Base-by-base conservation (phyloP, 148 eudicot genomes). In the Dysphania ambrosioides region DNA sequence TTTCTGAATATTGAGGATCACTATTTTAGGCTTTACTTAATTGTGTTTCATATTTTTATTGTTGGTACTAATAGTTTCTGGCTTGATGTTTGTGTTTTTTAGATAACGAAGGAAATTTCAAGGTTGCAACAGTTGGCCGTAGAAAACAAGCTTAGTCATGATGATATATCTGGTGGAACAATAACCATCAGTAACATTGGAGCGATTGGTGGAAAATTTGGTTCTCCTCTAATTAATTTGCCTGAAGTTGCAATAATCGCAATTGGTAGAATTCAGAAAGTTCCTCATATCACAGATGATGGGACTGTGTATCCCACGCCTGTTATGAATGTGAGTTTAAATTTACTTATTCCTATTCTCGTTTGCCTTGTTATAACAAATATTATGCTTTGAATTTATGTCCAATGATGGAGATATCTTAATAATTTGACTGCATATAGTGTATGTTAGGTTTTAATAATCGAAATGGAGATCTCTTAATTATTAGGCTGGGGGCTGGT, bases 161-260 rank as follows among this genome's bases (percentile, higher is more conserved):
- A 86, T 59, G 98, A 95, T 80, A 68, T 95, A 73, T 81, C 93
- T 66, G 88, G 90, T 66, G 98, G 98, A 82, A 92, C 97, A 12
- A 92, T 95, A 79, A 95, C 98, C 26, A 32, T 95, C 70, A 92
- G 98, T 84, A 95, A 95, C 69, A 95, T 95, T 58, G 98, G 97
- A 67, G 87, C 96, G 44, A 94, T 94, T 68, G 98, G 97, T 80
- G 98, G 98, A 65, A 92, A 92, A 76, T 87, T 92, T 68, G 98
- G 97, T 76, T 90, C 97, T 55, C 97, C 98, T 1, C 93, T 95
- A 24, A 76, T 95, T 59, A 95, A 89, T 81, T 64, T 83, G 24
- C 98, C 97, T 35, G 96, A 95, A 79, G 96, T 90, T 73, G 88
- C 93, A 29, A 95, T 95, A 69, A 85, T 95, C 67, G 98, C 98